These are phyloP conservation scores for Gentiana macrophylla DNA, from an alignment of 257 asterid genomes.

Conservation along the genomic window DNA sequence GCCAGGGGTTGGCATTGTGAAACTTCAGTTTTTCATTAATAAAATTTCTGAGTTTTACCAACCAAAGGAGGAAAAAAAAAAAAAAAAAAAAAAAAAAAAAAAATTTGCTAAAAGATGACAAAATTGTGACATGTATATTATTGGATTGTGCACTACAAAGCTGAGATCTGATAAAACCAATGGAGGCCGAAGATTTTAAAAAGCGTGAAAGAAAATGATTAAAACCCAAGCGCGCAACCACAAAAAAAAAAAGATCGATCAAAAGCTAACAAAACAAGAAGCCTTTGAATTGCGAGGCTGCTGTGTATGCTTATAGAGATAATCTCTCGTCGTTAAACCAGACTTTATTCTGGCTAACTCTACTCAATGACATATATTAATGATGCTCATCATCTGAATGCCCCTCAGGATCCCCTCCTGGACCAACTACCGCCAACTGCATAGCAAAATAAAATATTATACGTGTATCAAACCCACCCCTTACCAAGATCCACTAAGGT, in stretches of 20 bases:
- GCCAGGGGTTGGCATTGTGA: too few species aligned
- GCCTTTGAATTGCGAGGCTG: slow-evolving; percentile 33
- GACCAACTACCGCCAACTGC: slow-evolving; percentile 86
- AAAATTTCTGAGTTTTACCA: too few species aligned
- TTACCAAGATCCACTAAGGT: too few species aligned
- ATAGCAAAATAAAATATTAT: slow-evolving; percentile 2
- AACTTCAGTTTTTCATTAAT: too few species aligned
- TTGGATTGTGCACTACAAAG: slow-evolving; percentile 26
- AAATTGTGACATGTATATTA: slow-evolving; percentile 8
- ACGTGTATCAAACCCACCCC: too few species aligned
- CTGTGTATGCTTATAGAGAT: slow-evolving; percentile 24
- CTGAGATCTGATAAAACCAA: slow-evolving; percentile 19
- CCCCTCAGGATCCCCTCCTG: slow-evolving; percentile 90
- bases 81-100: too few species aligned
- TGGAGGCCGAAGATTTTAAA: slow-evolving; percentile 19
- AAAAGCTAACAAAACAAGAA: slow-evolving; percentile 18
- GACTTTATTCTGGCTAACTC: slow-evolving; percentile 38
- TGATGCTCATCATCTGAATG: slow-evolving; percentile 70
- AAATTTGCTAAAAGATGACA: too few species aligned
- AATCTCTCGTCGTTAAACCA: slow-evolving; percentile 22
- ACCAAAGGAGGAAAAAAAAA: too few species aligned
- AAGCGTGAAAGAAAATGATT: slow-evolving; percentile 16
- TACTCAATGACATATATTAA: slow-evolving; percentile 23
- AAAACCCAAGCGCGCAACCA: slow-evolving; percentile 28
- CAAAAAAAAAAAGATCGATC: slow-evolving; percentile 25